These are phyloP conservation scores for Fusarium tricinctum DNA, from an alignment of 2,329 filamentous ascomycete genomes.

Conservation along the genomic window DNA sequence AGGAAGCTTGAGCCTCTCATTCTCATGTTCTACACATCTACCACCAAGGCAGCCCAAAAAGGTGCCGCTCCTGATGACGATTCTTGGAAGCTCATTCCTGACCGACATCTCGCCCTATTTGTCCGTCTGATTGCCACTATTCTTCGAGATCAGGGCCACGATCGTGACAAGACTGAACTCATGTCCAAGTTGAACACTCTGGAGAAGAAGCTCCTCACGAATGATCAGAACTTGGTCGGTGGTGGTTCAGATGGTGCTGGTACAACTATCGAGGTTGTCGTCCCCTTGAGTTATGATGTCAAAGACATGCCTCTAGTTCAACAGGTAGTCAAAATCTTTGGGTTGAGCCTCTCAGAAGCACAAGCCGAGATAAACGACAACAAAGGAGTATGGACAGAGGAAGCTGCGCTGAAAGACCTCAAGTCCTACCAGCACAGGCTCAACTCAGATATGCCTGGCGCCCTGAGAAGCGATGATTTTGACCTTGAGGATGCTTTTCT, in stretches of 20 bases:
- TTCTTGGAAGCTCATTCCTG: constrained; percentile 90
- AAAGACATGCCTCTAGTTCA: constrained; percentile 97
- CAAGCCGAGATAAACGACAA: constrained; percentile 90
- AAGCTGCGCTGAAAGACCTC: constrained; percentile 88
- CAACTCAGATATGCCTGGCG: constrained; percentile 82
- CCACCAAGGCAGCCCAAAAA: constrained; percentile 86
- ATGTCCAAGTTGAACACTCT: constrained; percentile 82
- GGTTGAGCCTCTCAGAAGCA: constrained; percentile 80
- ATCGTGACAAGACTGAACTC: constrained; percentile 87
- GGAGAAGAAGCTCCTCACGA: constrained; percentile 93
- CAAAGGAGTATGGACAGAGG: constrained; percentile 87
- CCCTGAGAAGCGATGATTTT: constrained; percentile 87
- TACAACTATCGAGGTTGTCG: constrained; percentile 80
- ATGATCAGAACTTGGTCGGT: constrained; percentile 84
- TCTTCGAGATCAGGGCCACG: constrained; percentile 86
- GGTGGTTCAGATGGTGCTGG: constrained; percentile 54
- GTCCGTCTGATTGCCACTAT: constrained; percentile 86
- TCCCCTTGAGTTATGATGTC: constrained; percentile 89
- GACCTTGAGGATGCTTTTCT: constrained; percentile 90
- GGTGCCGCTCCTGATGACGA: constrained; percentile 84
- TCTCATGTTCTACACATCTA: constrained; percentile 95
- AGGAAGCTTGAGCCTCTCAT: constrained; percentile 92
- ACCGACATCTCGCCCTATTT: constrained; percentile 94
- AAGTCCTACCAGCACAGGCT: constrained; percentile 94
- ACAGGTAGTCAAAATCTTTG: constrained; percentile 88